These are phyloP conservation scores for Penicillium crustosum DNA, from an alignment of 2,329 filamentous ascomycete species.

Conservation along the genomic window DNA sequence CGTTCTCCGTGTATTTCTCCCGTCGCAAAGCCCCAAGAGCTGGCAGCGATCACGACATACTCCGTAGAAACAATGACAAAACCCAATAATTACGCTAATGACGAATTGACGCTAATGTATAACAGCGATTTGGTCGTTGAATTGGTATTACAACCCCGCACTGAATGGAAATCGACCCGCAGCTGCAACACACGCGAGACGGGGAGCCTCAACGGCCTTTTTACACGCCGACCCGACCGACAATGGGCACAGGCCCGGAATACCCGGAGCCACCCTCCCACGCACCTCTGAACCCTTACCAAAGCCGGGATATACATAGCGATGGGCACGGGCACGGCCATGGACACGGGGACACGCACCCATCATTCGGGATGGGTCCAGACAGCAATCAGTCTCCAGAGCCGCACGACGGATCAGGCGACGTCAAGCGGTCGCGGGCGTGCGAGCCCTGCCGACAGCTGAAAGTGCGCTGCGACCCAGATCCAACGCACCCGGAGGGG, in stretches of 20 bases:
- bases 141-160: neutral
- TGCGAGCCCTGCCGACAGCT: slow-evolving; percentile 74
- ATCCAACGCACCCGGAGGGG: slow-evolving; percentile 60
- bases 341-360: neutral
- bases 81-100: neutral
- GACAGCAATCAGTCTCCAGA: slow-evolving; percentile 11
- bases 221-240: slow-evolving; percentile 12
- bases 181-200: slow-evolving; percentile 26
- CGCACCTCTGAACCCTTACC: slow-evolving; percentile 13
- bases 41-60: neutral
- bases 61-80: neutral
- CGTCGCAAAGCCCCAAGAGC: neutral
- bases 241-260: slow-evolving; percentile 13
- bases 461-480: slow-evolving; percentile 83
- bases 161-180: slow-evolving; percentile 38
- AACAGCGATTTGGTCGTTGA: neutral
- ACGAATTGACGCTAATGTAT: neutral
- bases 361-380: neutral
- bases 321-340: neutral
- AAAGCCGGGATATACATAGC: neutral
- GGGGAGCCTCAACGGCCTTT: slow-evolving; percentile 11
- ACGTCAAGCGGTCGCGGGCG: slow-evolving; percentile 67
- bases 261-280: slow-evolving; percentile 34
- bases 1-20: slow-evolving; percentile 16
- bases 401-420: slow-evolving; percentile 34